These are phyloP conservation scores for Dittrichia graveolens DNA, from an alignment of 129 eudicot genomes.

Conservation along the genomic window DNA sequence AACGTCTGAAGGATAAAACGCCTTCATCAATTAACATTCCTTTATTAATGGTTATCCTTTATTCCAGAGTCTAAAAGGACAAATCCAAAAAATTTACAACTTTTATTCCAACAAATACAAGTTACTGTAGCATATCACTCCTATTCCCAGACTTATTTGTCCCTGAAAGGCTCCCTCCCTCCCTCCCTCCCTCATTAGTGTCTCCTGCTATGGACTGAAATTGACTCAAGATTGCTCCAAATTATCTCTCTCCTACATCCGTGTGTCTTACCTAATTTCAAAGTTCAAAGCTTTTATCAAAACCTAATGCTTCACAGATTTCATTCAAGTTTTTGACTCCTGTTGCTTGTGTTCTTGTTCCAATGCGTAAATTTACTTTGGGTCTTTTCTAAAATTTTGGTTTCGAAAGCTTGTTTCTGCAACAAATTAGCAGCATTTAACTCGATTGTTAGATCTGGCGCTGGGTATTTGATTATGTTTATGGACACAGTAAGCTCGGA, in stretches of 20 bases:
- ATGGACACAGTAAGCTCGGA: not conserved
- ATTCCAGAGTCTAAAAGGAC: constrained; percentile 20
- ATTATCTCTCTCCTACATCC: constrained; percentile 23
- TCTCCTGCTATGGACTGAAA: constrained; percentile 26
- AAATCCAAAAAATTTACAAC: constrained; percentile 23
- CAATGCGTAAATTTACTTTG: constrained; percentile 21
- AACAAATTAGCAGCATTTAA: constrained; percentile 31
- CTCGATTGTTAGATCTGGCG: constrained; percentile 48
- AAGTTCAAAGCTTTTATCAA: constrained; percentile 12
- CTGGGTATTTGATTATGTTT: not conserved
- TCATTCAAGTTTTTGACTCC: not conserved
- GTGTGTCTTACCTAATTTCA: constrained; percentile 27
- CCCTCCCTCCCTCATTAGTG: constrained; percentile 33
- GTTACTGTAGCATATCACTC: not conserved
- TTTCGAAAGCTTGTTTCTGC: not conserved
- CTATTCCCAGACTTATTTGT: not conserved
- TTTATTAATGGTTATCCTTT: constrained; percentile 23
- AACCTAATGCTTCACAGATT: constrained; percentile 18
- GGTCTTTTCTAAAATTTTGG: not conserved
- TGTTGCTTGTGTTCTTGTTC: not conserved
- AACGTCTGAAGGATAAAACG: constrained; percentile 37
- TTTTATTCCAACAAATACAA: not conserved
- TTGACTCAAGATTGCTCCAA: constrained; percentile 23
- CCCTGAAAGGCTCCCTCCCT: constrained; percentile 33
- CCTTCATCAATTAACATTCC: constrained; percentile 28